Conservation (phyloP, 306 rosid genomes). For the Prunus mongolica region DNA sequence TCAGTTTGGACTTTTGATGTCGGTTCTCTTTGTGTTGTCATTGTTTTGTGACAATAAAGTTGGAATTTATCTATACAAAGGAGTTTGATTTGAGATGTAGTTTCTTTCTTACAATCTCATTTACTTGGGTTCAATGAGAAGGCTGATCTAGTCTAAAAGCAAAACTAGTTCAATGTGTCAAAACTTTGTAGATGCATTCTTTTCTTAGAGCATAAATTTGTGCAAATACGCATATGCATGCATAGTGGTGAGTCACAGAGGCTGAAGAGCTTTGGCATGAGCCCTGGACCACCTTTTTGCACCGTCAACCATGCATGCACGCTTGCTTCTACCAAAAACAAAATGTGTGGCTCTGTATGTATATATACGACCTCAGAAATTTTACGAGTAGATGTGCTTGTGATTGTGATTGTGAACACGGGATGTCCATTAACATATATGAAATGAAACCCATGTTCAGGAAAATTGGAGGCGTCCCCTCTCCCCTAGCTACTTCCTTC, state of each 20-base stretch:
- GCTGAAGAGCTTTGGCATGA: not conserved
- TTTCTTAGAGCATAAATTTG: no score
- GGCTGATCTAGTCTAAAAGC: not conserved
- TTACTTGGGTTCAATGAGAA: not conserved
- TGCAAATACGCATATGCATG: no score
- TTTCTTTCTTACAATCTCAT: conserved; percentile 10
- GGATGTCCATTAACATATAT: not conserved
- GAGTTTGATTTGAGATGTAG: conserved; percentile 26
- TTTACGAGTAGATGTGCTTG: not conserved
- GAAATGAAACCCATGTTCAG: not conserved
- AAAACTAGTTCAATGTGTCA: not conserved
- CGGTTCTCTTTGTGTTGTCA: conserved; percentile 14
- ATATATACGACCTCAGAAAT: not conserved
- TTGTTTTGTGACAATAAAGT: conserved; percentile 32
- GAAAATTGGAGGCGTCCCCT: not conserved
- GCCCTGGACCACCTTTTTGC: conserved; percentile 30
- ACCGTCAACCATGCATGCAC: not conserved
- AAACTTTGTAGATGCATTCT: not conserved
- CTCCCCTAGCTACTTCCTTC: no score
- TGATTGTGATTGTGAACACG: not conserved
- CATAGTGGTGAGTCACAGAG: not conserved
- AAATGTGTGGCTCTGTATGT: not conserved
- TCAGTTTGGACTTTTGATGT: conserved; percentile 27
- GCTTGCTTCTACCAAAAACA: not conserved
- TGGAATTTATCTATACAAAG: conserved; percentile 31